Conservation (phyloP, 1,284 basidiomycete species). For the Heimioporus punctisporus region DNA sequence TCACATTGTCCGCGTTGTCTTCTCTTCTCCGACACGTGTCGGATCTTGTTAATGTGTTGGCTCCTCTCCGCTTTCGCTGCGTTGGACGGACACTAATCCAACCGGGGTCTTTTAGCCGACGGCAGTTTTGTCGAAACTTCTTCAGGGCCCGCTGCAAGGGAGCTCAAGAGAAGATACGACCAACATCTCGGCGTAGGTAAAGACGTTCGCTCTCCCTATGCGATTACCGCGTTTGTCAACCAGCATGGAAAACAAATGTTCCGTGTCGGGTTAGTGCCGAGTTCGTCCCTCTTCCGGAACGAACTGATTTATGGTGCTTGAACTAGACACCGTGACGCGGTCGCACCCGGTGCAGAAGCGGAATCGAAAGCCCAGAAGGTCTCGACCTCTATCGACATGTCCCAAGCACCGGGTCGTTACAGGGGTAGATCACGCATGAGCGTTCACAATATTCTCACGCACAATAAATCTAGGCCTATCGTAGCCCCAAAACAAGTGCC, state of each 20-base stretch:
- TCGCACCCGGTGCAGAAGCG: conserved; percentile 48
- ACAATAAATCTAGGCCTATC: conserved; percentile 49
- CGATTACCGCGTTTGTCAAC: conserved; percentile 76
- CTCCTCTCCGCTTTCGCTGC: background rate
- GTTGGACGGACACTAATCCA: background rate
- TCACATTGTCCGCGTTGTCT: background rate
- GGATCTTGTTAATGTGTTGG: conserved; percentile 5
- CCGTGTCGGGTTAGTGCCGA: conserved; percentile 64
- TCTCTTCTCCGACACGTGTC: conserved; percentile 1
- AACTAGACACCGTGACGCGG: conserved; percentile 53
- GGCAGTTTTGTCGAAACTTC: conserved; percentile 79
- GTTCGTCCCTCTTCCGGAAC: background rate
- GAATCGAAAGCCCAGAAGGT: conserved; percentile 36
- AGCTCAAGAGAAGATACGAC: conserved; percentile 76
- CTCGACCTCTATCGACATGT: conserved; percentile 28
- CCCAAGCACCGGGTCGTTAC: conserved; percentile 19
- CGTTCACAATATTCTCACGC: conserved; percentile 61
- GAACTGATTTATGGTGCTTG: conserved; percentile 9
- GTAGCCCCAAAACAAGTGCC: conserved; percentile 13
- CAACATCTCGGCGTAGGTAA: conserved; percentile 64
- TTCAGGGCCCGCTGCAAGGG: conserved; percentile 69
- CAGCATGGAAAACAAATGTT: conserved; percentile 77
- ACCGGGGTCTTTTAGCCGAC: conserved; percentile 48
- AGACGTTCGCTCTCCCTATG: conserved; percentile 72
- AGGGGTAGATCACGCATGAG: conserved; percentile 62